phyloP scores from a whole-genome alignment of 169 alveolate species.

The Cryptosporidium sp. region DNA sequence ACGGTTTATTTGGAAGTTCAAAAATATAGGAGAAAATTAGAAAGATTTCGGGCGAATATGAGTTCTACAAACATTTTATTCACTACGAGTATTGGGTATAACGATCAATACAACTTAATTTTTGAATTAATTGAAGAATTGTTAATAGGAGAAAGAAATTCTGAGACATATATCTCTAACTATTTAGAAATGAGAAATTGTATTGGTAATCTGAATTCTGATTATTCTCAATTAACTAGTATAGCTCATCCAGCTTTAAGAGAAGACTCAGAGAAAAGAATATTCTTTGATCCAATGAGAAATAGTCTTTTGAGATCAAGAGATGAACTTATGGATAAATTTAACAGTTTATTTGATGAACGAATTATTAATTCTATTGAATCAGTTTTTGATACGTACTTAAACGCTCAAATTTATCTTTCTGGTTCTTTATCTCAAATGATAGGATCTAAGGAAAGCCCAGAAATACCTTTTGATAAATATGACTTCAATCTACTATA shows the following conservation, averaged over 20 bases:
- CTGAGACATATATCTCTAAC: neutral
- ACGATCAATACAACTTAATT: neutral
- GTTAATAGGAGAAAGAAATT: neutral
- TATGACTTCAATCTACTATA: slow-evolving; percentile 7
- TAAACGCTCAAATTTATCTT: slow-evolving; percentile 3
- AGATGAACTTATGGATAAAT: neutral
- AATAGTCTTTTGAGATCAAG: neutral
- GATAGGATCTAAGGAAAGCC: neutral
- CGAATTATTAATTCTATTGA: neutral
- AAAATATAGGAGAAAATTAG: neutral
- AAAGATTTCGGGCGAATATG: neutral
- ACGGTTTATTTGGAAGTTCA: neutral
- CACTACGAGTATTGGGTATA: neutral
- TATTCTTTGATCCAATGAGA: neutral
- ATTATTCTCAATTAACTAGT: neutral
- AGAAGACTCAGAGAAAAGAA: neutral
- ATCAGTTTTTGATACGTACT: neutral
- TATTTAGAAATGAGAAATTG: slow-evolving; percentile 34
- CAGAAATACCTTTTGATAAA: neutral
- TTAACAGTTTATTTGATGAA: neutral
- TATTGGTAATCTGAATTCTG: neutral
- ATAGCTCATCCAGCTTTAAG: neutral
- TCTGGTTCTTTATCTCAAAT: slow-evolving; percentile 26
- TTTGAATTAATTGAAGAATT: slow-evolving; percentile 11
- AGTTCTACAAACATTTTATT: neutral